Base-by-base conservation (phyloP, 2,329 filamentous ascomycete species). In the Phoma sp. region DNA sequence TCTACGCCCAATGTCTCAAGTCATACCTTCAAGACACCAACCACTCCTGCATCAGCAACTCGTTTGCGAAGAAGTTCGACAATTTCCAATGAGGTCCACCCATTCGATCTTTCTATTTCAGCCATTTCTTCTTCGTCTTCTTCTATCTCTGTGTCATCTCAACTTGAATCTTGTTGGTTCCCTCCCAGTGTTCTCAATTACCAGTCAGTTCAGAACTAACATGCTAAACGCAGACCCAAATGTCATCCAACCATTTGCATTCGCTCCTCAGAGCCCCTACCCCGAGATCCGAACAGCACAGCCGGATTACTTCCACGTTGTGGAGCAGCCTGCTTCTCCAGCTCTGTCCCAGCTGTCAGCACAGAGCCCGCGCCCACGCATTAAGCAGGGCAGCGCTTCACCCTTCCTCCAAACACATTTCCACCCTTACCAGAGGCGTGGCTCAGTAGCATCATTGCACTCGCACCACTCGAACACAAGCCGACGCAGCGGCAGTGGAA, bases 381-480 rank as follows among this genome's bases (percentile, higher is more conserved):
- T 80, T 51, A 78, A 85, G 65, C 80, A 60, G 28, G 83, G 81
- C 57, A 86, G 83, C 68, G 81, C 84, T 12, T 91, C 89, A n/a
- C 89, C 89, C 3, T 88, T 87, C 67, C 80, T 88, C 56, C 83
- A 83, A 59, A 80, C 77, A 59, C 77, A 76, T 58, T 87, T 81
- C 65, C 80, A 84, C 61, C 81, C 81, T 34, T 87, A 86, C 72
- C 74, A 83, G 51, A 83, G 89, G 36, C 82, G 88, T 43, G 85
- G 84, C 47, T 93, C 91, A 42, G 81, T 89, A 57, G 84, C 84
- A 18, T 93, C 90, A 14, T 86, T 87, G 57, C 86, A 87, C 58
- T 92, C 90, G 1, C 84, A 81, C 45, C 84, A 76, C 46, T 85
- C 87, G 1, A 82, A 81, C 65, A 77, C 84, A 61, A 87, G 84